A percentile compares a stretch with the other conserved stretches of the same genome.
These are phyloP conservation scores for Podosphaera leucotricha DNA, from an alignment of 2,329 filamentous ascomycete genomes.

Conservation along the genomic window DNA sequence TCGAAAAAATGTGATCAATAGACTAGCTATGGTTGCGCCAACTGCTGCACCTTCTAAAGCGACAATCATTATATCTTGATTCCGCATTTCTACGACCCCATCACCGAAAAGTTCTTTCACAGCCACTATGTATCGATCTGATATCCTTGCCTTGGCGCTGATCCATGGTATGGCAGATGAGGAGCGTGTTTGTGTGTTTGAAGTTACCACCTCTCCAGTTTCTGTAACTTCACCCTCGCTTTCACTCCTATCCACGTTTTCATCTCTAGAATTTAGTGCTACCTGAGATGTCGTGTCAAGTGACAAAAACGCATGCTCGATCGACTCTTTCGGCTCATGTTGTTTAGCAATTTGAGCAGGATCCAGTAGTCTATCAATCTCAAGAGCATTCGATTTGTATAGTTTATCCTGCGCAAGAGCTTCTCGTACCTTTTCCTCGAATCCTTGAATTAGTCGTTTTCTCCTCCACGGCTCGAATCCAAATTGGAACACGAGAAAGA, in stretches of 20 bases:
- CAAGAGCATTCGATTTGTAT: constrained; percentile 4
- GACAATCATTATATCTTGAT: constrained; percentile 47
- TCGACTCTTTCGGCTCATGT: constrained; percentile 8
- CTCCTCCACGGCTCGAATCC: constrained; percentile 85
- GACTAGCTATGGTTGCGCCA: constrained; percentile 36
- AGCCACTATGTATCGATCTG: constrained; percentile 13
- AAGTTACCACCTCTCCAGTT: background rate
- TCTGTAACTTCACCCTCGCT: too few relatives aligned
- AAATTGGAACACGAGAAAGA: constrained; percentile 70
- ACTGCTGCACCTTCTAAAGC: constrained; percentile 42
- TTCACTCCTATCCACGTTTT: background rate
- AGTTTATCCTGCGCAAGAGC: constrained; percentile 25
- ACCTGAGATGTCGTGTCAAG: background rate
- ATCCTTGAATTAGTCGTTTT: constrained; percentile 54
- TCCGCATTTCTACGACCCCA: constrained; percentile 34
- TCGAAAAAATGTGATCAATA: constrained; percentile 12
- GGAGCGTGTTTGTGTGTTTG: background rate
- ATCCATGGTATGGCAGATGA: background rate
- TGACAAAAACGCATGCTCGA: background rate
- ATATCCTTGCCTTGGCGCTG: background rate
- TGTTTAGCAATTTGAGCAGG: background rate
- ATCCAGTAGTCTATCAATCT: constrained; percentile 13
- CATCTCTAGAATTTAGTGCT: background rate
- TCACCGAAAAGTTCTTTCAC: constrained; percentile 41
- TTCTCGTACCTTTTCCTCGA: constrained; percentile 52